Base-by-base conservation (phyloP, 306 rosid genomes). In the Fragaria vesca region DNA sequence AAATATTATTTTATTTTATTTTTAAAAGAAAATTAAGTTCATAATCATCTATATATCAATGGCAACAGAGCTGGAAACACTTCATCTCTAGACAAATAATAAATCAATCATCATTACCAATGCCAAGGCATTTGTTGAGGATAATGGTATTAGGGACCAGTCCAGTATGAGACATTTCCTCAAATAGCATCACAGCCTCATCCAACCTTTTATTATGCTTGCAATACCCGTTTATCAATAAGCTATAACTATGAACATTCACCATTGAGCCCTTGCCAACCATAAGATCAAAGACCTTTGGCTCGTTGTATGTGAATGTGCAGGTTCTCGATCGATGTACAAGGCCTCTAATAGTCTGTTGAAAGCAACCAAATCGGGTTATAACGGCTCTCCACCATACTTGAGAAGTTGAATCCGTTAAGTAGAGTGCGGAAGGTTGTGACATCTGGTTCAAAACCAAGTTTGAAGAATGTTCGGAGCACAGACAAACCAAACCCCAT, bases 311-410 rank as follows among this genome's bases (percentile, higher is more conserved):
- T 85, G 52, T 73, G 58, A 60, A 66, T 73, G 57, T 74, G 60
- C 24, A 66, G n/a, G 5, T 57, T 82, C 75, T 0, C 88, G 82
- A 12, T 40, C 28, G 21, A 72, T 87, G 74, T 87, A 87, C 58
- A 80, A 75, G 0, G 82, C 85, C 10, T 81, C 80, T 63, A 83
- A 13, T 11, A 85, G 1, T 6, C 81, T 73, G 1, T 57, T 70
- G n/a, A 73, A 83, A 0, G 87, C 85, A 58, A 78, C 73, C 57
- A 58, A 40, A 57, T 66, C 28, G 0, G 69, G 69, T 9, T 17
- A 74, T 69, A 76, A 16, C 84, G 84, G 3, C 12, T 17, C 3
- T 16, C 24, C 79, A 79, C 12, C 55, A 11, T 69, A 24, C 40
- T 71, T 12, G 18, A 20, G 24, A 45, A 48, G 16, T 85, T 80